Evolutionary conservation across 257 asterid genomes (phyloP).

Genomic region (Scutellaria minor): DNA sequence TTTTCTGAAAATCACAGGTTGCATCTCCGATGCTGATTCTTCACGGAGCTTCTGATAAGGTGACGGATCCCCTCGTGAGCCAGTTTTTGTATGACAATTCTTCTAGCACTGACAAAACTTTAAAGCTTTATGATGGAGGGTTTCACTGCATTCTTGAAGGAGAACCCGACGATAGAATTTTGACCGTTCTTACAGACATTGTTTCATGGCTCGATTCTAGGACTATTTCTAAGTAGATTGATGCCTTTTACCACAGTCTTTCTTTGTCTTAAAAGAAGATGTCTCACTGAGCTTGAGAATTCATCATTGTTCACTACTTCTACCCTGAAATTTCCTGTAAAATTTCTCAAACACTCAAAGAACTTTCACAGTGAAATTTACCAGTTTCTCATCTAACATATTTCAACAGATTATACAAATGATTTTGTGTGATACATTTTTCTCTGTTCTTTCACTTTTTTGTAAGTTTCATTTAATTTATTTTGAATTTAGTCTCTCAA

Average conservation of each 20-base stretch:
- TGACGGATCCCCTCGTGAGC: constrained; percentile 93
- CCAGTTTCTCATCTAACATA: too few relatives aligned
- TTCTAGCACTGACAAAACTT: constrained; percentile 74
- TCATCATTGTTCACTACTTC: background rate
- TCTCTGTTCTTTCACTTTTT: too few relatives aligned
- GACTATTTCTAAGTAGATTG: constrained; percentile 43
- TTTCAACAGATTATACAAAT: too few relatives aligned
- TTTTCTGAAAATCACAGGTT: constrained; percentile 47
- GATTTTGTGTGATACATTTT: too few relatives aligned
- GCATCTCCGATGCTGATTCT: constrained; percentile 81
- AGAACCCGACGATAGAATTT: constrained; percentile 89
- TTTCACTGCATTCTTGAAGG: constrained; percentile 98
- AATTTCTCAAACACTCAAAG: too few relatives aligned
- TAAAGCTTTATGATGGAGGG: constrained; percentile 85
- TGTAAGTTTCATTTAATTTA: too few relatives aligned
- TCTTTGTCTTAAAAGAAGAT: background rate
- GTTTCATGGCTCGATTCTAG: constrained; percentile 84
- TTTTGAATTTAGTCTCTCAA: too few relatives aligned
- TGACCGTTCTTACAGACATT: constrained; percentile 72
- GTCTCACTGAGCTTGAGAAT: background rate
- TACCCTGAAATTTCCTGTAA: background rate
- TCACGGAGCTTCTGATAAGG: constrained; percentile 94
- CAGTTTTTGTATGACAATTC: constrained; percentile 69
- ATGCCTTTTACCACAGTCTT: background rate
- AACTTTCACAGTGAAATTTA: too few relatives aligned